Conservation (phyloP, 495 filamentous ascomycete genomes). For the Tuber microsphaerosporum region DNA sequence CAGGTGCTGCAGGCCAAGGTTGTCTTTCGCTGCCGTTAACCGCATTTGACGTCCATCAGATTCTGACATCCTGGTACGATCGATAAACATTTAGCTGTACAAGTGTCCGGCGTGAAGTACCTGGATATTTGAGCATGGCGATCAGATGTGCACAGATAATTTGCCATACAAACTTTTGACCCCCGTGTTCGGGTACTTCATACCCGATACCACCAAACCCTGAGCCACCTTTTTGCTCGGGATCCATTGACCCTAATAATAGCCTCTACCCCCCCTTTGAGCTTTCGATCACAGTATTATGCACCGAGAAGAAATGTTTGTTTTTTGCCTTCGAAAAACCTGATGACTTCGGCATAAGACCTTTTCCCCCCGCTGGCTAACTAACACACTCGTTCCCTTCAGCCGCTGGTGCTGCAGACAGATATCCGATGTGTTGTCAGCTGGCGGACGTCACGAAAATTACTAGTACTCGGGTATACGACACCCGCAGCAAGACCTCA, state of each 20-base stretch:
- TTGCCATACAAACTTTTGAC: neutral
- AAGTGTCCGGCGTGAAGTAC: neutral
- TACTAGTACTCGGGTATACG: conserved; percentile 10
- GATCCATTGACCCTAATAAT: neutral
- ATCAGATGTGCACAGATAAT: neutral
- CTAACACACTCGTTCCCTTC: neutral
- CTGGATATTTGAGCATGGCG: neutral
- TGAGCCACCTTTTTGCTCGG: neutral
- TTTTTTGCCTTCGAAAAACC: neutral
- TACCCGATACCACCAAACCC: neutral
- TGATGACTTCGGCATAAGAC: conserved; percentile 1
- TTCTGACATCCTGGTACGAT: conserved; percentile 10
- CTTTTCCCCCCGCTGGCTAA: neutral
- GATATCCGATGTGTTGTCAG: conserved; percentile 32
- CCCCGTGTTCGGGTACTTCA: neutral
- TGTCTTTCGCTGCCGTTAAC: conserved; percentile 24
- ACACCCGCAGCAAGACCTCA: conserved; percentile 21
- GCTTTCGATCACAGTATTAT: neutral
- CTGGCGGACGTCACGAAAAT: conserved; percentile 25
- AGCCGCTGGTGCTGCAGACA: conserved; percentile 9
- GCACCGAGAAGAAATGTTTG: neutral
- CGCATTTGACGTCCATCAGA: conserved; percentile 25
- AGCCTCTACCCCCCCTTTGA: neutral
- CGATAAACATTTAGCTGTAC: neutral
- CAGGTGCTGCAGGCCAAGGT: conserved; percentile 12